phyloP scores from a whole-genome alignment of 768 basidiomycete genomes.

The Nidularia pulvinata region DNA sequence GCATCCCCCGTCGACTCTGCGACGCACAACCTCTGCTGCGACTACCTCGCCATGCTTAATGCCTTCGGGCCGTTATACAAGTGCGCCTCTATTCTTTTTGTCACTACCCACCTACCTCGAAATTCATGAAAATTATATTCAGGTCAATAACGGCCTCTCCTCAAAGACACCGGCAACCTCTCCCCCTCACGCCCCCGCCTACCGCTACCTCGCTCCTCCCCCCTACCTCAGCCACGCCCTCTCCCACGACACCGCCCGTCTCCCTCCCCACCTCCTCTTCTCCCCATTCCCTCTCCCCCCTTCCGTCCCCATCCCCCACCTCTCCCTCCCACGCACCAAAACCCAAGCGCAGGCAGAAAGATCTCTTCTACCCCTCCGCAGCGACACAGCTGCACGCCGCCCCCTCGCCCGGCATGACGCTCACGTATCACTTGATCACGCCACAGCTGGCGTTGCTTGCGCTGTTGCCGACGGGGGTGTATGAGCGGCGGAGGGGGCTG shows the following conservation, averaged over 20 bases:
- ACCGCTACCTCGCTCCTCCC: neutral
- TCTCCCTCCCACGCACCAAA: slow-evolving; percentile 1
- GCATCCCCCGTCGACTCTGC: slow-evolving; percentile 88
- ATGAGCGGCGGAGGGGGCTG: slow-evolving; percentile 70
- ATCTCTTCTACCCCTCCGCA: slow-evolving; percentile 69
- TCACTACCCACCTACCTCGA: neutral
- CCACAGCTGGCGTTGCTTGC: slow-evolving; percentile 71
- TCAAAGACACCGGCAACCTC: slow-evolving; percentile 20
- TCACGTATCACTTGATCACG: slow-evolving; percentile 84
- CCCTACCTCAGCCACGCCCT: neutral
- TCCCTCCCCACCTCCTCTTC: neutral
- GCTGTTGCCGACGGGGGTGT: slow-evolving; percentile 71
- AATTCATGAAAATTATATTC: neutral
- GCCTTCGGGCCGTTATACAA: slow-evolving; percentile 87
- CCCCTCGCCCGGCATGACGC: slow-evolving; percentile 69
- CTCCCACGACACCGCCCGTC: neutral
- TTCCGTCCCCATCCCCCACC: neutral
- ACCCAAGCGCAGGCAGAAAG: slow-evolving; percentile 19
- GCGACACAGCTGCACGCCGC: slow-evolving; percentile 59
- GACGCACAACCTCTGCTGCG: slow-evolving; percentile 88
- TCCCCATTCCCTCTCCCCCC: too few relatives aligned
- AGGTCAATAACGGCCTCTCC: slow-evolving; percentile 29
- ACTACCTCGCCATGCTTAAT: slow-evolving; percentile 87
- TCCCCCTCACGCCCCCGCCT: slow-evolving; percentile 4
- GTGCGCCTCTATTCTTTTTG: slow-evolving; percentile 33